A percentile compares a stretch with the other conserved stretches of the same genome.
These are phyloP conservation scores for Suillus bovinus DNA, from an alignment of 768 basidiomycete species.

Conservation along the genomic window DNA sequence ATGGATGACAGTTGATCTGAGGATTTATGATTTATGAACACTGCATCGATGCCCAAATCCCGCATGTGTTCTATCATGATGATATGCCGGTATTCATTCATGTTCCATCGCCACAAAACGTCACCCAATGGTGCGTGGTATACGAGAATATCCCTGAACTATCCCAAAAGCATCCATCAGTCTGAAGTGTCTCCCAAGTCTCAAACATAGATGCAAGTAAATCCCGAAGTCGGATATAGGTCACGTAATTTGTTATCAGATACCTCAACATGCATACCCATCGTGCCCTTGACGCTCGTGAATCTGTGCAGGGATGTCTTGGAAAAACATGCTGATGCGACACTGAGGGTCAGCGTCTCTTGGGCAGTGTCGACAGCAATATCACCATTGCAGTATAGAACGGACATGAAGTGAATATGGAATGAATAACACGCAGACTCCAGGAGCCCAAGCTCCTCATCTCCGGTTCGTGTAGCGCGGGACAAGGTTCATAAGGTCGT, in stretches of 20 bases:
- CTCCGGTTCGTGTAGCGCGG: background rate
- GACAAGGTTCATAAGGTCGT: background rate
- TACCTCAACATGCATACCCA: background rate
- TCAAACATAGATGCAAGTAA: too few species aligned
- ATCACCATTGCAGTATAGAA: background rate
- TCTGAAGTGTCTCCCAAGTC: too few species aligned
- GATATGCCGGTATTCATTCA: background rate
- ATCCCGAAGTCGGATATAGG: background rate
- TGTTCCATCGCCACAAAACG: background rate
- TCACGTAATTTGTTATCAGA: background rate
- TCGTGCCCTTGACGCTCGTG: background rate
- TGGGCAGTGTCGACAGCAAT: background rate
- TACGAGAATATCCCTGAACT: too few species aligned
- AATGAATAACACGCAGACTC: background rate
- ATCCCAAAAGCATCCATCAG: too few species aligned
- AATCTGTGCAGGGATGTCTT: background rate
- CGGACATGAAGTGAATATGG: background rate
- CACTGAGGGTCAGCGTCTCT: background rate
- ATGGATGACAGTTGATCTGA: background rate
- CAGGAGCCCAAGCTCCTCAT: constrained; percentile 1
- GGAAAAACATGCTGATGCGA: background rate
- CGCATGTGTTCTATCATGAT: background rate
- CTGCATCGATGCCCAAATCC: background rate
- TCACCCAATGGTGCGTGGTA: too few species aligned
- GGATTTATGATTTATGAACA: background rate